A percentile compares a stretch with the other conserved stretches of the same genome.
phyloP scores from a whole-genome alignment of 257 asterid species.

The Coffea canephora region DNA sequence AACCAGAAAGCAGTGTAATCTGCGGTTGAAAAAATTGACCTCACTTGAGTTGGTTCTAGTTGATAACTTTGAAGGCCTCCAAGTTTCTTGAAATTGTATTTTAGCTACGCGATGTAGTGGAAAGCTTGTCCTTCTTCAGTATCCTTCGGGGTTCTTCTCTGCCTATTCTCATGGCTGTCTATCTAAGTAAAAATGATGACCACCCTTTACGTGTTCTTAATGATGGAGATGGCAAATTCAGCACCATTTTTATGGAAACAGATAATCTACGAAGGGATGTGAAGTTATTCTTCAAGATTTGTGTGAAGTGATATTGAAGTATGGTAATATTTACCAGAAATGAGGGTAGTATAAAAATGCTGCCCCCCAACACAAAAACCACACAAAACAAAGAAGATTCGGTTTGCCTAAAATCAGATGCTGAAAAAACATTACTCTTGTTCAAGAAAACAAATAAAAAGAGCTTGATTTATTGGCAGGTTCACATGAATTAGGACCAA shows the following conservation, averaged over 20 bases:
- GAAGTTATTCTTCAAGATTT: neutral
- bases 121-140: neutral
- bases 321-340: neutral
- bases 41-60: too few species aligned
- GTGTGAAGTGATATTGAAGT: neutral
- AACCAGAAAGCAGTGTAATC: too few species aligned
- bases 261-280: neutral
- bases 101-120: neutral
- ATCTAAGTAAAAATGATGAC: neutral
- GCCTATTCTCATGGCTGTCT: neutral
- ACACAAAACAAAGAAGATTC: neutral
- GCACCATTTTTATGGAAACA: too few species aligned
- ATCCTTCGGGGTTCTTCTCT: neutral
- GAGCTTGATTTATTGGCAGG: neutral
- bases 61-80: too few species aligned
- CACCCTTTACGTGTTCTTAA: neutral
- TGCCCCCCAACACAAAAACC: too few species aligned
- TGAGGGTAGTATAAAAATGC: neutral
- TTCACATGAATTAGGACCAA: conserved; percentile 1
- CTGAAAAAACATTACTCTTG: neutral
- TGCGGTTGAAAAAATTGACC: too few species aligned
- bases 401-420: neutral
- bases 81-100: too few species aligned
- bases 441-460: neutral
- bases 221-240: neutral